phyloP scores from a whole-genome alignment of 495 filamentous ascomycete genomes.

The Lasiosphaeria hispida region DNA sequence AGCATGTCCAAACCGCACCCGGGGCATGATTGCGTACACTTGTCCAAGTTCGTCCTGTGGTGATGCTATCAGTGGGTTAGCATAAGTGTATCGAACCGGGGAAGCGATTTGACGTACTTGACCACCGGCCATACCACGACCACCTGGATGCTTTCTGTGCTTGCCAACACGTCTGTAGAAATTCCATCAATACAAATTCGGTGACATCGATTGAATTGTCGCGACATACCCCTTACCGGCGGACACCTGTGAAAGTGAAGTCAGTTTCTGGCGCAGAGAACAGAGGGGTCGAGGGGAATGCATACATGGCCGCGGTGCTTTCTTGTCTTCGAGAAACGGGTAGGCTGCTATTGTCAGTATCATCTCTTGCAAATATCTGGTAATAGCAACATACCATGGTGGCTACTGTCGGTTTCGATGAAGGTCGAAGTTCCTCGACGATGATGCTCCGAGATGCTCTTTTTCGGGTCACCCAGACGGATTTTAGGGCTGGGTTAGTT shows the following conservation, averaged over 20 bases:
- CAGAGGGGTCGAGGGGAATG: conserved; percentile 8
- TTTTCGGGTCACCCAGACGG: conserved; percentile 22
- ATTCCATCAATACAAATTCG: conserved; percentile 25
- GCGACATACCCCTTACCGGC: conserved; percentile 39
- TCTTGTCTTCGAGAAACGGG: conserved; percentile 39
- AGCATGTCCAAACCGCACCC: conserved; percentile 7
- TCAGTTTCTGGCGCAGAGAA: conserved; percentile 22
- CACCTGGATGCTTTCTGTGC: conserved; percentile 40
- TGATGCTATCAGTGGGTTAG: conserved; percentile 36
- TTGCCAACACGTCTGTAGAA: conserved; percentile 36
- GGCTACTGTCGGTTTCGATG: conserved; percentile 34
- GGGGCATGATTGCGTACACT: conserved; percentile 28
- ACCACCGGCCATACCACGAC: conserved; percentile 42
- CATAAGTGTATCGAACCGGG: conserved; percentile 9
- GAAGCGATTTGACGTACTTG: conserved; percentile 26
- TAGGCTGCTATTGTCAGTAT: conserved; percentile 35
- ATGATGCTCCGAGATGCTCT: conserved; percentile 29
- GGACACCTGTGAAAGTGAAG: conserved; percentile 30
- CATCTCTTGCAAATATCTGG: not conserved
- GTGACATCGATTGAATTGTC: conserved; percentile 20
- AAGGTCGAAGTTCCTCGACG: conserved; percentile 30
- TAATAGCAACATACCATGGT: conserved; percentile 33
- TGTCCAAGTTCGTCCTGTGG: conserved; percentile 38
- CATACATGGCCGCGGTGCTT: conserved; percentile 42
- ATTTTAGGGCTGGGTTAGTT: conserved; percentile 37